Evolutionary conservation across 371 early-diverging fungal species (phyloP).

Genomic region (Mucor circinelloides): DNA sequence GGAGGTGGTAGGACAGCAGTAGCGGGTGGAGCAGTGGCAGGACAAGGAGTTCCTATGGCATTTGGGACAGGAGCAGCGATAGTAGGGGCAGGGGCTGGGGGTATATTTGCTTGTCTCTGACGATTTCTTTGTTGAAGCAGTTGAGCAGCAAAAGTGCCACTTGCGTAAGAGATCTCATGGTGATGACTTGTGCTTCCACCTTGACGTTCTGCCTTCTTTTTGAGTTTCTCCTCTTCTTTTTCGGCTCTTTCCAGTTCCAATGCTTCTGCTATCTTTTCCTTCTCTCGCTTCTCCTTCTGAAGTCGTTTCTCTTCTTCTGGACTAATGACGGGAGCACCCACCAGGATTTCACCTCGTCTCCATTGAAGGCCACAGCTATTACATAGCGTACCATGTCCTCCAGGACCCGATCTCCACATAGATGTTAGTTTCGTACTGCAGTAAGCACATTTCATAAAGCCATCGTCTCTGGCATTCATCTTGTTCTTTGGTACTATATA

Average conservation of each 20-base stretch:
- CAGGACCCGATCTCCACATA: constrained; percentile 53
- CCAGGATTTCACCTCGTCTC: constrained; percentile 55
- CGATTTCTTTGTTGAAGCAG: constrained; percentile 18
- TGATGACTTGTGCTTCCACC: not conserved
- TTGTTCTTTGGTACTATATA: constrained; percentile 15
- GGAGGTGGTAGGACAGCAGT: not conserved
- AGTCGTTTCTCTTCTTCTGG: constrained; percentile 29
- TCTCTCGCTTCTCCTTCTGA: constrained; percentile 25
- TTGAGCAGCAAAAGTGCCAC: constrained; percentile 11
- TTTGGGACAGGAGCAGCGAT: not conserved
- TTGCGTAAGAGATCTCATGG: not conserved
- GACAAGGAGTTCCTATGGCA: not conserved
- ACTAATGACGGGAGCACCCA: constrained; percentile 41
- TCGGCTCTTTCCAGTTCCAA: constrained; percentile 24
- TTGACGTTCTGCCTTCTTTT: not conserved
- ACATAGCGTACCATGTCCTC: constrained; percentile 46
- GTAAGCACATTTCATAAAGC: constrained; percentile 39
- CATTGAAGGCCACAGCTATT: constrained; percentile 58
- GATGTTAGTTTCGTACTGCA: constrained; percentile 45
- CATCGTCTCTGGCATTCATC: constrained; percentile 38
- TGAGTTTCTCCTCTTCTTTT: constrained; percentile 16
- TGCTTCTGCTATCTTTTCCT: constrained; percentile 17
- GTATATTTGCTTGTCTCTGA: not conserved
- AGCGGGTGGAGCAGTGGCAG: not conserved
- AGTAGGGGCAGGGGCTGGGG: not conserved